Percentiles rank a stretch among this genome's conserved stretches.
Evolutionary conservation across 257 asterid genomes (phyloP).

Genomic region (Apocynum venetum): DNA sequence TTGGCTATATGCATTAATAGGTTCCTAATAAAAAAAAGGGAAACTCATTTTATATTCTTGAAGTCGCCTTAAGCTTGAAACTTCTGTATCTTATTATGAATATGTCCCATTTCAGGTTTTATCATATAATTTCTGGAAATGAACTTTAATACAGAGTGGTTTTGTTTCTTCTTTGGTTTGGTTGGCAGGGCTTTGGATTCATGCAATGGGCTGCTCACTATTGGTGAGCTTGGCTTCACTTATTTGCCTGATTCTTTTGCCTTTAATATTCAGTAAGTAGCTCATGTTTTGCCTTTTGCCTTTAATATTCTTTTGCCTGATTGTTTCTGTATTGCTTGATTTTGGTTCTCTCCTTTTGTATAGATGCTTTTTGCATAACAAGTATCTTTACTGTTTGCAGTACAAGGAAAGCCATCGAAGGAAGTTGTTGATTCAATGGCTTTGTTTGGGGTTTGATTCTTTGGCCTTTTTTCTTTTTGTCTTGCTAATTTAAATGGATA

Average conservation of each 20-base stretch:
- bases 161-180: constrained; percentile 12
- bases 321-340: neutral
- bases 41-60: neutral
- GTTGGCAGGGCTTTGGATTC: constrained; percentile 76
- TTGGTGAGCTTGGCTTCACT: constrained; percentile 99
- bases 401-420: constrained; percentile 88
- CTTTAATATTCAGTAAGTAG: constrained; percentile 73
- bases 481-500: neutral
- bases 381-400: constrained; percentile 42
- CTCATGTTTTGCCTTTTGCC: neutral
- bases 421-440: constrained; percentile 83
- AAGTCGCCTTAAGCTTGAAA: neutral
- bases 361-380: constrained; percentile 7
- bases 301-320: no score
- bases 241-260: constrained; percentile 87
- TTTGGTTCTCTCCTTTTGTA: constrained; percentile 5
- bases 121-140: neutral
- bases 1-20: neutral
- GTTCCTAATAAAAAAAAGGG: neutral
- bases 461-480: constrained; percentile 8
- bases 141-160: neutral
- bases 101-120: neutral
- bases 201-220: constrained; percentile 92
- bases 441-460: constrained; percentile 78
- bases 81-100: neutral